Evolutionary conservation across 1,284 basidiomycete genomes (phyloP), one percentile per base, ranked within the genome.

Genomic region (Apiotrichum siamense): DNA sequence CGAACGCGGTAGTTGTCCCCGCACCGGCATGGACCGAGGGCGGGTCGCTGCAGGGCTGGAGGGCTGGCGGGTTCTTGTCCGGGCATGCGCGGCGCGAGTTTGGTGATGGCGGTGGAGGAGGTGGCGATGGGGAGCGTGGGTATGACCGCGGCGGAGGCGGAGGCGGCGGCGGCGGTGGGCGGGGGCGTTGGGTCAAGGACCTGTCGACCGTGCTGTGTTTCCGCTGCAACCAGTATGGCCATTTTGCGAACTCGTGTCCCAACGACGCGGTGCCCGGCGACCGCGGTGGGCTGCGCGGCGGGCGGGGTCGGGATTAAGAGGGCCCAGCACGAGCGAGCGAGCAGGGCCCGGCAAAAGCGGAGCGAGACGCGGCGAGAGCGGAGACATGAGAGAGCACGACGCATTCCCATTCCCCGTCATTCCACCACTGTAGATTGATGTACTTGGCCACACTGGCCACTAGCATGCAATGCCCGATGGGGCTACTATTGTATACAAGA

Each of bases 241-340:
- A 96, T 70, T 94, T 93, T 67, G 91, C 91, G n/a, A 94, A 94
- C 69, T 83, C 87, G 61, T 94, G 91, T 74, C 81, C 86, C 51
- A 88, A 91, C 74, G 53, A 61, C 38, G 69, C 69, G 23, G 65
- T 70, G 7, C 70, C 72, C 3, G 72, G 72, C 1, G 72, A 74
- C 54, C 58, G 72, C 47, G 72, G 72, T 18, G 72, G 72, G 1
- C 51, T 71, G 43, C 42, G 43, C 12, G 21, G 11, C 17, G 42
- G 42, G 6, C 18, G 40, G 13, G 27, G 26, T 10, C 15, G 26
- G 26, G 25, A 35, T 12, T 31, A 31, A n/a, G n/a, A n/a, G n/a
- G n/a, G n/a, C n/a, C n/a, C n/a, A n/a, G n/a, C n/a, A n/a, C n/a
- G n/a, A n/a, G n/a, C n/a, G n/a, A n/a, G n/a, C n/a, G n/a, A n/a